Conservation (phyloP, 495 filamentous ascomycete genomes). For the Penicillium angulare region DNA sequence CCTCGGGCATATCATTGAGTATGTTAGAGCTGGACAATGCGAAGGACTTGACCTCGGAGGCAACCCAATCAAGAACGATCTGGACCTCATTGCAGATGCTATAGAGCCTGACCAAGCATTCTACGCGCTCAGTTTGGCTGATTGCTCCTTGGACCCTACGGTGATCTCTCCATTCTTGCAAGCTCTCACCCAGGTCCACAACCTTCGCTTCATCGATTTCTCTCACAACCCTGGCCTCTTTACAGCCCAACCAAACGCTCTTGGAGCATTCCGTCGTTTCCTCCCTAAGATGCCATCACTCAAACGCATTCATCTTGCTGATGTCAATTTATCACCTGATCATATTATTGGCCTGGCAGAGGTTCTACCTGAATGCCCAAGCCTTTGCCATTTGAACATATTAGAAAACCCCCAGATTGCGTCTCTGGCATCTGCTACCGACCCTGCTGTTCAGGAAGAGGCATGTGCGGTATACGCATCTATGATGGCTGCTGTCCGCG, state of each 20-base stretch:
- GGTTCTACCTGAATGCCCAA: slow-evolving; percentile 79
- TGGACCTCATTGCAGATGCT: slow-evolving; percentile 64
- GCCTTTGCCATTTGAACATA: slow-evolving; percentile 82
- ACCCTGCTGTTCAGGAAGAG: slow-evolving; percentile 79
- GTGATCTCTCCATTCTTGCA: slow-evolving; percentile 76
- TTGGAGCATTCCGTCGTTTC: slow-evolving; percentile 76
- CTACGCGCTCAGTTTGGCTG: slow-evolving; percentile 81
- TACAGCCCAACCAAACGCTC: slow-evolving; percentile 65
- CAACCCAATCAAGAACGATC: slow-evolving; percentile 72
- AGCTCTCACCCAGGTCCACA: slow-evolving; percentile 63
- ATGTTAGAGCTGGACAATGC: slow-evolving; percentile 69
- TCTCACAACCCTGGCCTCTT: slow-evolving; percentile 87
- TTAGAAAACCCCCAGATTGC: slow-evolving; percentile 76
- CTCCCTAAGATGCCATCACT: slow-evolving; percentile 76
- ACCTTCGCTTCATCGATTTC: slow-evolving; percentile 86
- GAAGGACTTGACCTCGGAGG: slow-evolving; percentile 92
- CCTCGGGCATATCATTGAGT: slow-evolving; percentile 70
- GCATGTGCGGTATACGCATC: slow-evolving; percentile 93
- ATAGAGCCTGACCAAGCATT: slow-evolving; percentile 63
- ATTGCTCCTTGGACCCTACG: slow-evolving; percentile 74
- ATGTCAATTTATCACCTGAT: slow-evolving; percentile 81
- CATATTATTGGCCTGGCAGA: slow-evolving; percentile 89
- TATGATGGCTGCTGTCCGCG: slow-evolving; percentile 81
- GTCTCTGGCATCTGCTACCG: slow-evolving; percentile 63
- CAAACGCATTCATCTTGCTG: slow-evolving; percentile 82